Evolutionary conservation across 495 filamentous ascomycete species (phyloP).

Genomic region (Cercophora newfieldiana): DNA sequence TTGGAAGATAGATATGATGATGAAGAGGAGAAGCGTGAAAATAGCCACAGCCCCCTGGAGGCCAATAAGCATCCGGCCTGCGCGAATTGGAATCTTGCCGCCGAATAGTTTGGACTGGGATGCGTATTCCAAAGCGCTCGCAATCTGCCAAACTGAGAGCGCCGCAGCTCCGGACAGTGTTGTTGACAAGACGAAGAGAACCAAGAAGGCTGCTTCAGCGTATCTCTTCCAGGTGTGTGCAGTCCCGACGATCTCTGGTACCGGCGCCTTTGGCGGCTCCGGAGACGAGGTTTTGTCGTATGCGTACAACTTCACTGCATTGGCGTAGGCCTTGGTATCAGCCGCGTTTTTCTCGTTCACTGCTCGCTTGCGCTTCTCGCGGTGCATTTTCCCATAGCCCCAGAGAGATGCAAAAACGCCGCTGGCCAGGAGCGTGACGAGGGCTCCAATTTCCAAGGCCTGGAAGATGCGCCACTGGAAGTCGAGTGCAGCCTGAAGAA

Average conservation of each 20-base stretch:
- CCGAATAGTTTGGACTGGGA: background rate
- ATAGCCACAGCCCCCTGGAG: background rate
- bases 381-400: background rate
- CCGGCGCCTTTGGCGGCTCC: no score
- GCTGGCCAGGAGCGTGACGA: background rate
- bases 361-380: background rate
- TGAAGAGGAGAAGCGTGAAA: background rate
- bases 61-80: background rate
- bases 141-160: background rate
- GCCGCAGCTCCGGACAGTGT: background rate
- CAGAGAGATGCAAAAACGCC: background rate
- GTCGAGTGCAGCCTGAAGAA: background rate
- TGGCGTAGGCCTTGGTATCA: no score
- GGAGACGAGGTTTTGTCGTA: no score
- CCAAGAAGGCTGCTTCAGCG: background rate
- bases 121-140: background rate
- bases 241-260: background rate
- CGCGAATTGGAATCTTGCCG: background rate
- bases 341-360: no score
- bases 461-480: background rate
- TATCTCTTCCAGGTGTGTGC: background rate
- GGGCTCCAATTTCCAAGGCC: background rate
- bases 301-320: no score
- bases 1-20: background rate
- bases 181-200: background rate